Base-by-base conservation (phyloP, 805 yeast genomes). In the Tetrapisispora phaffii region DNA sequence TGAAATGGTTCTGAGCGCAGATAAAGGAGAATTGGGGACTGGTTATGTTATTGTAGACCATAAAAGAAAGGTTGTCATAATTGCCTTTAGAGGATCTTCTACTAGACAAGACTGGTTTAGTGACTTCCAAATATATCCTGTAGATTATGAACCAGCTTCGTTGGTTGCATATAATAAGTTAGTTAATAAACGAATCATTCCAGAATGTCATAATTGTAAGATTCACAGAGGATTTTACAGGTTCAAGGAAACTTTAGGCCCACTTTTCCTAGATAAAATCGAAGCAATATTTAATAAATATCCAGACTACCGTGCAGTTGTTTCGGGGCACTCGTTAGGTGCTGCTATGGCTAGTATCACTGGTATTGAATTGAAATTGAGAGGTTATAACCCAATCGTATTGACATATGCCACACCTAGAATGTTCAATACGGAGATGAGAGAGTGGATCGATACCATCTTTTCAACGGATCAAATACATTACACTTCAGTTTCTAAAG, bases 241-340 rank as follows among this genome's bases (percentile, higher is more conserved):
- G 16, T 74, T 76, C 17, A 60, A 74, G 34, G 60, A 65, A 43
- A 66, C 65, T 13, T 69, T 76, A 47, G 66, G 71, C 40, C 62
- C 56, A 2, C 52, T 61, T 10, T 66, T 73, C 29, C 56, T 74
- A 31, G 50, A 62, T 9, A 60, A 55, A 7, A 63, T 80, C 1
- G 53, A 62, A 13, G 48, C 52, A 1, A 53, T 72, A 17, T 57
- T 65, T 19, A 47, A 59, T 10, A 54, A 65, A 17, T 62, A 72
- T 53, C 75, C 78, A 0, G 71, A 69, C 21, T 81, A 78, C 56
- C 57, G 67, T 19, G 47, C 82, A 4, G 69, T 74, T 1, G 69
- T 81, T 1, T 67, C 79, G 1, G 94, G 94, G 0, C 95, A 85
- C 61, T 85, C 93, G 0, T 62, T 85, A 35, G 89, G 88, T 3